Conservation (phyloP, 352 stramenopile genomes). For the Phytopythium chamaehyphon region DNA sequence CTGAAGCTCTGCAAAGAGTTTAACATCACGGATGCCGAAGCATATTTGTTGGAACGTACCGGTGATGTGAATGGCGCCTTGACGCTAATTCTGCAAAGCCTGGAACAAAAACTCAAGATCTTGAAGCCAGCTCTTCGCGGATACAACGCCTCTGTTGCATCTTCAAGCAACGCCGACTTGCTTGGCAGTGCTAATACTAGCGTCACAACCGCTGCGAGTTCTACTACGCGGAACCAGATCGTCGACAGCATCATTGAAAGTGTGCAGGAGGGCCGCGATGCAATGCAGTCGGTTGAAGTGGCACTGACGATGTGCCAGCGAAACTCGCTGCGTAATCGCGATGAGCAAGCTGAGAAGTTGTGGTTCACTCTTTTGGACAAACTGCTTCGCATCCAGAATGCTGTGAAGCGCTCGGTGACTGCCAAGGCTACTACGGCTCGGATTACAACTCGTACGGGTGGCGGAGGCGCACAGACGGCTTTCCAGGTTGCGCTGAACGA, state of each 20-base stretch:
- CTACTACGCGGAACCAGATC: conserved; percentile 45
- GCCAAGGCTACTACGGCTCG: conserved; percentile 56
- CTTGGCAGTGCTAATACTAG: conserved; percentile 6
- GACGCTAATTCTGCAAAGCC: conserved; percentile 89
- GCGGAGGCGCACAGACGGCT: conserved; percentile 70
- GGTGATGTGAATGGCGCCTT: conserved; percentile 92
- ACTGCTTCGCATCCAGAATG: conserved; percentile 90
- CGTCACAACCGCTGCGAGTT: conserved; percentile 10
- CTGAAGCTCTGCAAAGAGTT: conserved; percentile 85
- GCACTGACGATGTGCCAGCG: conserved; percentile 92
- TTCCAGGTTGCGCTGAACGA: conserved; percentile 90
- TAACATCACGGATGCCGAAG: conserved; percentile 81
- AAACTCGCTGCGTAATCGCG: conserved; percentile 83
- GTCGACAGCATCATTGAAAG: conserved; percentile 82
- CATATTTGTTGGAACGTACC: conserved; percentile 92
- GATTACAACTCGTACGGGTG: conserved; percentile 59
- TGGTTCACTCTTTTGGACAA: conserved; percentile 95
- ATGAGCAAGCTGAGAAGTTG: conserved; percentile 90
- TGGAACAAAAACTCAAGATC: conserved; percentile 92
- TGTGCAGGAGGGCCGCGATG: conserved; percentile 64
- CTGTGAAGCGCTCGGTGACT: conserved; percentile 86
- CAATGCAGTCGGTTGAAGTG: conserved; percentile 89
- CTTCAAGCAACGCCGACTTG: conserved; percentile 27
- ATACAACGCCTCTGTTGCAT: conserved; percentile 52
- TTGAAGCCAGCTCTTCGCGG: conserved; percentile 82